Evolutionary conservation across 169 alveolate genomes (phyloP).

Genomic region (Cryptosporidium tyzzeri): DNA sequence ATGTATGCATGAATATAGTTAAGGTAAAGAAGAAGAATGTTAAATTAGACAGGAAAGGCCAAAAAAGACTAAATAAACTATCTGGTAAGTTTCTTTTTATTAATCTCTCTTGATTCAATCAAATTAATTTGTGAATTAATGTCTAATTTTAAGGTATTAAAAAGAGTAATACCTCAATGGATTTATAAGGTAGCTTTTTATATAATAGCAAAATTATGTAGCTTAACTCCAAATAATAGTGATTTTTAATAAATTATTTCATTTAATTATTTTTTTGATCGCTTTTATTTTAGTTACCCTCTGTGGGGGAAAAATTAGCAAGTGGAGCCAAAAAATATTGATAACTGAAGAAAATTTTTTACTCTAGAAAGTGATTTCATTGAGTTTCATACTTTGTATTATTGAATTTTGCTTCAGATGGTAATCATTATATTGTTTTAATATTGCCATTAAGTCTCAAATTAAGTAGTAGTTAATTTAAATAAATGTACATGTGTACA

Average conservation of each 20-base stretch:
- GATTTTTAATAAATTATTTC: background rate
- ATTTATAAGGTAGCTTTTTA: background rate
- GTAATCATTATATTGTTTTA: background rate
- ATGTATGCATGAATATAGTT: constrained; percentile 18
- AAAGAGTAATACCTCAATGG: constrained; percentile 21
- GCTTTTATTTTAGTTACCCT: background rate
- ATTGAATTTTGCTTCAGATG: background rate
- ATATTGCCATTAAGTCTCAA: background rate
- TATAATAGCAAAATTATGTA: background rate
- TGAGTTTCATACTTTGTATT: background rate
- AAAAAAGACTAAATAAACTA: constrained; percentile 41
- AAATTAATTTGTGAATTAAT: too few relatives aligned
- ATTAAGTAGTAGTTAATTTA: background rate
- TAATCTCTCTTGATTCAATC: background rate
- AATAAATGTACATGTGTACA: background rate
- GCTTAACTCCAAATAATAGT: background rate
- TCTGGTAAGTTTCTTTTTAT: constrained; percentile 25
- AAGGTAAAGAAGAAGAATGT: constrained; percentile 42
- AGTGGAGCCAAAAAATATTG: constrained; percentile 1
- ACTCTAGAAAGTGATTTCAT: background rate
- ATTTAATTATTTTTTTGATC: background rate
- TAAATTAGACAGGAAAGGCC: constrained; percentile 49
- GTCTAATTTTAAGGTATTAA: constrained; percentile 14
- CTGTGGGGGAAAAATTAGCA: background rate
- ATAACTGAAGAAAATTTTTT: background rate